Evolutionary conservation across 140 eudicot species (phyloP).

Genomic region (Cichorium intybus): DNA sequence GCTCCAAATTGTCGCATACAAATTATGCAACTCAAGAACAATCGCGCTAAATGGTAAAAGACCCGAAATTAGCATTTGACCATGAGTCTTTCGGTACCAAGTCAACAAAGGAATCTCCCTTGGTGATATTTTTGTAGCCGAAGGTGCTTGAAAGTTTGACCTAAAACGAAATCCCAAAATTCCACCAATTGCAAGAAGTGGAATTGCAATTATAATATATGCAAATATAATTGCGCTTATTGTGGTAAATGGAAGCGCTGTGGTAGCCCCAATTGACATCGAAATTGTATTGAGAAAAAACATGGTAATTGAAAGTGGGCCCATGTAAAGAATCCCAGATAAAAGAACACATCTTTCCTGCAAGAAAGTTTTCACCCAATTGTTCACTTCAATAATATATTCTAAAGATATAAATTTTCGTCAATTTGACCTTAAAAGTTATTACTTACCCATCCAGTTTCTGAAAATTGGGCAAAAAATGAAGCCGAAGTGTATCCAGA

Average conservation of each 20-base stretch:
- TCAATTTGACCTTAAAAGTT: neutral
- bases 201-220: conserved; percentile 45
- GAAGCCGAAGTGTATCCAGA: conserved; percentile 82
- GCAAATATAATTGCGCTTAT: conserved; percentile 52
- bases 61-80: conserved; percentile 84
- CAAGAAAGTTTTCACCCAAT: no score
- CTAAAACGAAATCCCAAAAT: conserved; percentile 54
- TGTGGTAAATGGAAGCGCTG: conserved; percentile 81
- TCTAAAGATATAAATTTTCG: neutral
- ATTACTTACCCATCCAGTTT: conserved; percentile 72
- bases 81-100: conserved; percentile 69
- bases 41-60: conserved; percentile 85
- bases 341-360: conserved; percentile 65
- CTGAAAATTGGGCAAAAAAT: conserved; percentile 59
- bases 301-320: conserved; percentile 41
- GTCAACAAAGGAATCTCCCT: conserved; percentile 61
- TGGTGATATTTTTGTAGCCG: conserved; percentile 50
- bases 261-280: conserved; percentile 49
- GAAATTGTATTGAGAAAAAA: conserved; percentile 62
- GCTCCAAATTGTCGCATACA: conserved; percentile 86
- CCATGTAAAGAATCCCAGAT: conserved; percentile 59
- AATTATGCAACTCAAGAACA: conserved; percentile 72
- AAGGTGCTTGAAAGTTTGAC: conserved; percentile 60
- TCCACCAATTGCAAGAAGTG: conserved; percentile 80
- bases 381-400: no score